Percentiles rank a stretch among this genome's conserved stretches.
Evolutionary conservation across 495 filamentous ascomycete genomes (phyloP).

Genomic region (Penicilliopsis zonata): DNA sequence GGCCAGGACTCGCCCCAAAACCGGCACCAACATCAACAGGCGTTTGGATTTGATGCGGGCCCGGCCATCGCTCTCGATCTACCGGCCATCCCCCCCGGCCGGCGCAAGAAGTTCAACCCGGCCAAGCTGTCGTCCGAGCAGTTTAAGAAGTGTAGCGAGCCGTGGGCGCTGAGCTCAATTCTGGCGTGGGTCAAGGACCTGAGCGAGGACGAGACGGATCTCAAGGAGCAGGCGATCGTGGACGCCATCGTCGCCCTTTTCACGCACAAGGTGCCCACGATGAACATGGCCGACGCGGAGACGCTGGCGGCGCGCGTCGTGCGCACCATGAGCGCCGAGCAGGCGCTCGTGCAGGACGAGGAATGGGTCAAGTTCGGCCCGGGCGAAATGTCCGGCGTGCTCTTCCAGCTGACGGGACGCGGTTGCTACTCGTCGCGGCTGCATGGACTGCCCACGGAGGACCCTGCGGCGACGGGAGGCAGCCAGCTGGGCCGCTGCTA

Average conservation of each 20-base stretch:
- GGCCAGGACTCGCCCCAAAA: too few species aligned
- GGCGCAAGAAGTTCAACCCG: conserved; percentile 71
- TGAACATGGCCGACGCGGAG: conserved; percentile 97
- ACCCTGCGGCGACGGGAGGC: too few species aligned
- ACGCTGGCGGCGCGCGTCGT: conserved; percentile 71
- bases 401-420: conserved; percentile 86
- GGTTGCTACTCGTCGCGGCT: conserved; percentile 83
- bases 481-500: conserved; percentile 80
- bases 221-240: conserved; percentile 68
- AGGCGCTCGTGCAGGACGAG: conserved; percentile 75
- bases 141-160: conserved; percentile 75
- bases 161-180: conserved; percentile 89
- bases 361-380: conserved; percentile 93
- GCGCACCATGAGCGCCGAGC: conserved; percentile 65
- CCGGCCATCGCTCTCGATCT: conserved; percentile 51
- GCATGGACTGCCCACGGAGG: conserved; percentile 57
- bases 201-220: conserved; percentile 72
- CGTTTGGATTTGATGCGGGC: conserved; percentile 26
- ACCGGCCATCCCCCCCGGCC: conserved; percentile 55
- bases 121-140: conserved; percentile 77
- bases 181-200: conserved; percentile 77
- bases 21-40: too few species aligned
- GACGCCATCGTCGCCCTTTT: conserved; percentile 86
- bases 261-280: conserved; percentile 91
- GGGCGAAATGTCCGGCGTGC: conserved; percentile 67